These are phyloP conservation scores for Biscogniauxia mediterranea DNA, from an alignment of 2,329 filamentous ascomycete species.

Conservation along the genomic window DNA sequence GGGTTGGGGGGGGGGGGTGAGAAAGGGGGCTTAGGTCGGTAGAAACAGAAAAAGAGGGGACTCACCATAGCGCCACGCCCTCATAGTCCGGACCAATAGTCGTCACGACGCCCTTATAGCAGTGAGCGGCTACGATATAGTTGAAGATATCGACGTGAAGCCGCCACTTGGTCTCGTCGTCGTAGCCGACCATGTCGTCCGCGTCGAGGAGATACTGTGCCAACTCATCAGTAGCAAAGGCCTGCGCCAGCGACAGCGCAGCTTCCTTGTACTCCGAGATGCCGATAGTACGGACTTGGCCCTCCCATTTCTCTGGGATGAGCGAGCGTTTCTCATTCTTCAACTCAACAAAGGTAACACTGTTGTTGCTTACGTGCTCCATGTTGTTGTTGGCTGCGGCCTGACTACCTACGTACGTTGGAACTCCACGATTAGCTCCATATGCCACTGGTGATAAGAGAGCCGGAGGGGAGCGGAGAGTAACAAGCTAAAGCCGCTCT, in stretches of 20 bases:
- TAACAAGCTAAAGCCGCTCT: neutral
- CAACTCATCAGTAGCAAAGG: conserved; percentile 73
- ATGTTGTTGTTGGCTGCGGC: conserved; percentile 39
- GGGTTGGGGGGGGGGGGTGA: no score
- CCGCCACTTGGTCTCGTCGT: conserved; percentile 69
- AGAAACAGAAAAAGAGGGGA: neutral
- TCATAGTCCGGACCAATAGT: conserved; percentile 75
- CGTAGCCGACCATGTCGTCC: conserved; percentile 61
- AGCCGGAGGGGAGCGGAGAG: no score
- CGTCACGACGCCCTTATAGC: conserved; percentile 70
- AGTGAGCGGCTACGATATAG: conserved; percentile 74
- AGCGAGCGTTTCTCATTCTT: conserved; percentile 42
- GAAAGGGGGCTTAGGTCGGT: neutral
- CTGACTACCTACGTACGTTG: neutral
- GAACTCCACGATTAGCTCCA: neutral
- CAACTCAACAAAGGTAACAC: conserved; percentile 26
- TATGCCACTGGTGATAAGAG: neutral
- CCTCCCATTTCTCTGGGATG: conserved; percentile 51
- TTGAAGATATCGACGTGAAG: conserved; percentile 76
- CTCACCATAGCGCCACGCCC: conserved; percentile 75
- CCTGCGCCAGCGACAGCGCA: conserved; percentile 69
- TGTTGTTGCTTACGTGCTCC: conserved; percentile 38
- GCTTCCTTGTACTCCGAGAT: conserved; percentile 70
- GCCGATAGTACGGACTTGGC: conserved; percentile 60
- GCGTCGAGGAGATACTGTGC: conserved; percentile 73